A percentile compares a stretch with the other conserved stretches of the same genome.
phyloP scores from a whole-genome alignment of 1,139 yeast species.

The Candida mesenterica region DNA sequence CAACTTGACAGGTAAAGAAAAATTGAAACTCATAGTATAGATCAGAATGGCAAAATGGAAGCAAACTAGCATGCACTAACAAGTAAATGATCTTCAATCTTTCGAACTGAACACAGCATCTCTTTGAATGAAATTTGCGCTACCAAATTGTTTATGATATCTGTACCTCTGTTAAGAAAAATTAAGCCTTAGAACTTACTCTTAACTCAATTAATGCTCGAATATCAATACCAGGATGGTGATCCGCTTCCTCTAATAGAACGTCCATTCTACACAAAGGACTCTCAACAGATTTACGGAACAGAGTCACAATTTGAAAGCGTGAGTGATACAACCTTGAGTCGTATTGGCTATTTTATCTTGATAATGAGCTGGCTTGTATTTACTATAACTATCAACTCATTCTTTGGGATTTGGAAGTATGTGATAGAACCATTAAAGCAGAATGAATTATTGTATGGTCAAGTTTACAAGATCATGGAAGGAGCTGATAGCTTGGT shows the following conservation, averaged over 20 bases:
- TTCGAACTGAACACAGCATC: no score
- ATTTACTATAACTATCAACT: conserved; percentile 41
- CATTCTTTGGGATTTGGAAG: conserved; percentile 45
- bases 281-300: conserved; percentile 3
- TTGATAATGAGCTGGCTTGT: conserved; percentile 39
- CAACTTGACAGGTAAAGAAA: no score
- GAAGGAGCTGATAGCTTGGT: conserved; percentile 45
- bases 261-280: conserved; percentile 10
- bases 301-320: conserved; percentile 9
- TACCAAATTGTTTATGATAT: no score
- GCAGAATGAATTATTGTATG: conserved; percentile 16
- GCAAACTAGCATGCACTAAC: no score
- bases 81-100: no score
- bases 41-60: no score
- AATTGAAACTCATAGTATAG: no score
- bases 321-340: conserved; percentile 11
- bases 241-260: conserved; percentile 18
- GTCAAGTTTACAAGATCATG: conserved; percentile 13
- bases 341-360: conserved; percentile 37
- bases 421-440: conserved; percentile 36
- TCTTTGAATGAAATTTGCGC: no score
- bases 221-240: neutral
- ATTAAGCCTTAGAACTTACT: no score
- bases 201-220: no score
- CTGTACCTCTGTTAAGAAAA: no score